Conservation (phyloP, 1,139 yeast species). For the Yamadazyma spencermartinsiae region DNA sequence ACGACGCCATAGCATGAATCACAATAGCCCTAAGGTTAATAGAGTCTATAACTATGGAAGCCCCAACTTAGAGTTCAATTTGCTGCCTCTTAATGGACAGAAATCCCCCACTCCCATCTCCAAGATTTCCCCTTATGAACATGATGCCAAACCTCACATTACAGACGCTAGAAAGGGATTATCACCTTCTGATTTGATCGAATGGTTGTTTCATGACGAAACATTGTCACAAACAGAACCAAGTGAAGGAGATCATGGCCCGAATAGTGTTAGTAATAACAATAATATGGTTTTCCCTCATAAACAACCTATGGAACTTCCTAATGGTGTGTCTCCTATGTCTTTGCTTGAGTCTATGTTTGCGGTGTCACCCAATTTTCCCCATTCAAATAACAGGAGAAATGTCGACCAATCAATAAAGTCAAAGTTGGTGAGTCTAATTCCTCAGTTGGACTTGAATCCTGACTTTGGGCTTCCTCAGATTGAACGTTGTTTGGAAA, state of each 20-base stretch:
- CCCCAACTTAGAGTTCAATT: constrained; percentile 1
- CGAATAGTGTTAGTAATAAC: constrained; percentile 5
- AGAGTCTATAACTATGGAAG: constrained; percentile 1
- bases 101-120: constrained; percentile 2
- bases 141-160: constrained; percentile 1
- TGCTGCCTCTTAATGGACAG: constrained; percentile 1
- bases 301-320: constrained; percentile 10
- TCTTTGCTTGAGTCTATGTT: constrained; percentile 31
- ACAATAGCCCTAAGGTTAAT: neutral
- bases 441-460: constrained; percentile 34
- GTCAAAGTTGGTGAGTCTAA: constrained; percentile 25
- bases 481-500: constrained; percentile 27
- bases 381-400: constrained; percentile 24
- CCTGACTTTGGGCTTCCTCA: constrained; percentile 27
- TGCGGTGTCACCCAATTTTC: constrained; percentile 34
- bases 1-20: neutral
- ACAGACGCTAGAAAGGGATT: constrained; percentile 6
- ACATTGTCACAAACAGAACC: constrained; percentile 7
- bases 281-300: constrained; percentile 2
- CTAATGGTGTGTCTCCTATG: constrained; percentile 22
- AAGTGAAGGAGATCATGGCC: constrained; percentile 5
- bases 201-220: constrained; percentile 32
- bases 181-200: constrained; percentile 31
- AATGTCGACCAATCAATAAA: constrained; percentile 27
- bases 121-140: constrained; percentile 1